Evolutionary conservation across 495 filamentous ascomycete genomes (phyloP), one percentile per base, ranked within the genome.

Genomic region (Letharia columbiana): DNA sequence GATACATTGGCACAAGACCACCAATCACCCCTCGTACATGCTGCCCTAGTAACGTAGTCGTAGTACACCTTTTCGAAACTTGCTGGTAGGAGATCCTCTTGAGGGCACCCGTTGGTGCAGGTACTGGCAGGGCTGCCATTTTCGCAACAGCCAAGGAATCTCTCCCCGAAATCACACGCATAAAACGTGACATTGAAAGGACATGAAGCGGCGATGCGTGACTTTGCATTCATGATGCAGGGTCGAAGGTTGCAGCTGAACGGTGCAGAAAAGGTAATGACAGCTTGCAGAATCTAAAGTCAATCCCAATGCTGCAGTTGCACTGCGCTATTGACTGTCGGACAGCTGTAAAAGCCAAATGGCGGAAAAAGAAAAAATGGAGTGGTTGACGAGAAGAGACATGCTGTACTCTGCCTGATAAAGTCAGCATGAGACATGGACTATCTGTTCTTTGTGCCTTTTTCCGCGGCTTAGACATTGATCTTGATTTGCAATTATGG

Each of bases 141-240:
- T 18, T 10, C 52, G 18, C 52, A 56, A 56, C 52, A 56, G 52
- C 52, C 52, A 35, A 56, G 59, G 18, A 61, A 61, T 61, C 59
- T 61, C 37, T 61, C 28, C 18, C 59, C 39, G 18, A 61, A 45
- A 39, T 42, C 59, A 41, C 59, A 56, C 4, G 52, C 52, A 56
- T 56, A 56, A 18, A 56, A 56, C 2, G 52, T 56, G 35, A 35
- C 52, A 56, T 56, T 56, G 28, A 56, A 31, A 18, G 52, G 52
- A 10, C 52, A 35, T 33, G 52, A n/a, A 35, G 13, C 31, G 13
- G 52, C 52, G 7, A 56, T 56, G 12, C 52, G 13, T 13, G 52
- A 28, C 13, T 28, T 56, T 35, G 52, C 17, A 56, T 1, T 33
- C 52, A 56, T 35, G 13, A 33, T 18, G 3, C 1, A 15, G 31